These are phyloP conservation scores for Oenanthe sinensis DNA, from an alignment of 129 eudicot species.

Conservation along the genomic window DNA sequence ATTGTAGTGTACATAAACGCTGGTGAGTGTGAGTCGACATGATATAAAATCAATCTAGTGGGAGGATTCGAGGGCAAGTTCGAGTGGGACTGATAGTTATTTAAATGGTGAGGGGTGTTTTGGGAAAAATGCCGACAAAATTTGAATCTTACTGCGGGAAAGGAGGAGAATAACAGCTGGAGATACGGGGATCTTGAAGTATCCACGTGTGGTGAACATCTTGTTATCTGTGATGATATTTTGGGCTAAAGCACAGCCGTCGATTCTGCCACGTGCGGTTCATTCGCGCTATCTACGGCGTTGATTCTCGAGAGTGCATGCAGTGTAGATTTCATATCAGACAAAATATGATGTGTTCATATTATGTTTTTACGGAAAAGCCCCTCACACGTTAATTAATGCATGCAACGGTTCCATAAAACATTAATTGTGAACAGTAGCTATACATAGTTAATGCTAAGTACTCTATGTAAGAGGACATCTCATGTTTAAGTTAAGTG, in stretches of 20 bases:
- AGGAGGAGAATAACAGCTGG: conserved; percentile 37
- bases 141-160: conserved; percentile 39
- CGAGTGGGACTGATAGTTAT: not conserved
- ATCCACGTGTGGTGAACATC: conserved; percentile 47
- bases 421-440: not conserved
- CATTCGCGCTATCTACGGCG: conserved; percentile 27
- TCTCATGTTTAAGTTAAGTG: not conserved
- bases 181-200: not conserved
- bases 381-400: conserved; percentile 11
- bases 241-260: conserved; percentile 19
- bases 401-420: not conserved
- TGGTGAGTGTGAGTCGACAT: not conserved
- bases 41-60: not conserved
- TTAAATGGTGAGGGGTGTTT: not conserved
- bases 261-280: conserved; percentile 26
- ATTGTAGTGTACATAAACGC: not conserved
- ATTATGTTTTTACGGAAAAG: conserved; percentile 5
- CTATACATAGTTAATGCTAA: not conserved
- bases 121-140: not conserved
- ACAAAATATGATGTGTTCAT: conserved; percentile 9
- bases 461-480: not conserved
- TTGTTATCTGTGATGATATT: conserved; percentile 4
- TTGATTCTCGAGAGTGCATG: conserved; percentile 12
- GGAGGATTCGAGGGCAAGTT: not conserved
- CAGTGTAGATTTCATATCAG: conserved; percentile 3